Evolutionary conservation across 164 flowering plant genomes (phyloP).

Genomic region (Paratinospora sagittata): DNA sequence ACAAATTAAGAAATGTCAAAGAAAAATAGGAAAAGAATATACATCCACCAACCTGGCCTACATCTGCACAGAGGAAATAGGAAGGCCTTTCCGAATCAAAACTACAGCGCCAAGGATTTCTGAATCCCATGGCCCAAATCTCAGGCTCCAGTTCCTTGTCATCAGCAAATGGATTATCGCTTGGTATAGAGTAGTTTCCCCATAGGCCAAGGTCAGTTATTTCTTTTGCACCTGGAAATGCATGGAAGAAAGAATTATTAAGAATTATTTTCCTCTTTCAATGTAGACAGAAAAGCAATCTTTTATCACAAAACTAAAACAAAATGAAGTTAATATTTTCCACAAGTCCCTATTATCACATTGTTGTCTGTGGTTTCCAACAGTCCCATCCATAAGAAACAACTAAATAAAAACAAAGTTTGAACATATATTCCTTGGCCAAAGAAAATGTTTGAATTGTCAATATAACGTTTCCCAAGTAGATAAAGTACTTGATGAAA

Average conservation of each 20-base stretch:
- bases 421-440: too few species aligned
- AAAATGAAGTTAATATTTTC: background rate
- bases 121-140: conserved; percentile 86
- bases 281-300: background rate
- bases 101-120: conserved; percentile 99
- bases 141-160: conserved; percentile 61
- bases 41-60: conserved; percentile 59
- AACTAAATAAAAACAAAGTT: too few species aligned
- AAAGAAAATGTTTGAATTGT: too few species aligned
- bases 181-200: conserved; percentile 95
- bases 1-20: background rate
- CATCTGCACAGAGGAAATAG: conserved; percentile 82
- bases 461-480: too few species aligned
- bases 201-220: conserved; percentile 48
- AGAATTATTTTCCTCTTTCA: too few species aligned
- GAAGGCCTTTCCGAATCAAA: conserved; percentile 81
- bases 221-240: conserved; percentile 51
- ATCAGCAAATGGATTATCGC: conserved; percentile 66
- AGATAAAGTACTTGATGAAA: too few species aligned
- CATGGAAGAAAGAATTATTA: background rate
- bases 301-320: background rate
- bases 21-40: background rate
- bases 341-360: background rate
- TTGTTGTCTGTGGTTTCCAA: too few species aligned
- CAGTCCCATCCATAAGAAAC: too few species aligned